Conservation (phyloP, 1,284 basidiomycete species). For the Apiotrichum veenhuisii region DNA sequence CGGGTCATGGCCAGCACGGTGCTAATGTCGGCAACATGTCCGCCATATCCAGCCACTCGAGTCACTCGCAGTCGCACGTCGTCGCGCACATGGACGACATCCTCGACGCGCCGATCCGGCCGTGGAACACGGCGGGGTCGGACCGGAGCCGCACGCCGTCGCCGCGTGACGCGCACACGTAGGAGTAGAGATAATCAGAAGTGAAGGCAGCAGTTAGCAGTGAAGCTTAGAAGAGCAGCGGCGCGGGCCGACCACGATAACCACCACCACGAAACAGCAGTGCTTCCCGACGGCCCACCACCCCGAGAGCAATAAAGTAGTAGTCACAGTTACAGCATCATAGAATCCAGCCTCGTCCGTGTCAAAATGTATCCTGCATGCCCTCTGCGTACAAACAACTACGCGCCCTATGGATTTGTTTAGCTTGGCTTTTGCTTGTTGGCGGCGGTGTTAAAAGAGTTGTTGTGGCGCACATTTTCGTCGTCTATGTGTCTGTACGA, state of each 20-base stretch:
- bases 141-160: conserved; percentile 14
- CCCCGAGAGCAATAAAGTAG: neutral
- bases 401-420: conserved; percentile 2
- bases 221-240: too few species aligned
- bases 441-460: neutral
- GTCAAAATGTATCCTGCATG: conserved; percentile 25
- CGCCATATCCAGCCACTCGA: too few species aligned
- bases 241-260: too few species aligned
- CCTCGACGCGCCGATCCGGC: conserved; percentile 6
- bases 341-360: conserved; percentile 3
- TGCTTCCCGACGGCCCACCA: neutral
- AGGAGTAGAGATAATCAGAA: too few species aligned
- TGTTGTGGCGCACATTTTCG: neutral
- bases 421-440: neutral
- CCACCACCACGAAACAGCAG: neutral
- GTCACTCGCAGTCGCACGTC: neutral
- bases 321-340: neutral
- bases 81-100: conserved; percentile 1
- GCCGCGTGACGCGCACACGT: conserved; percentile 8
- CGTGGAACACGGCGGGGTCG: conserved; percentile 5
- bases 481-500: neutral
- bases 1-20: too few species aligned
- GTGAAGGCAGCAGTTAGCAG: too few species aligned
- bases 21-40: too few species aligned
- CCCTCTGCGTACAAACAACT: conserved; percentile 21